Evolutionary conservation across 768 basidiomycete genomes (phyloP), one percentile per base, ranked within the genome.

Genomic region (Pholiota microspora): DNA sequence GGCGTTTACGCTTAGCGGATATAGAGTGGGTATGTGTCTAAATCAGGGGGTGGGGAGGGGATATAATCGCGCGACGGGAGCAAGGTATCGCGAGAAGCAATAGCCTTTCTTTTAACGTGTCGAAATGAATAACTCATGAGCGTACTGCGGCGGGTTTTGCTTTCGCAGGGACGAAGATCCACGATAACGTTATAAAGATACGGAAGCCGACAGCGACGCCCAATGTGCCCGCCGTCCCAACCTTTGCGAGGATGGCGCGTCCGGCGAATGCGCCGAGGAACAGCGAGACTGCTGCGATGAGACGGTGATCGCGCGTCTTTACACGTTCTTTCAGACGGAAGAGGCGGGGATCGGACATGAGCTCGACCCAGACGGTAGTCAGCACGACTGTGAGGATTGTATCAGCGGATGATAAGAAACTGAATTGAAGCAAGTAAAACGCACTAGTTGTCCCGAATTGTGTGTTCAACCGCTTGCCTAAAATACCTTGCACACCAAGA

Each of bases 321-420:
- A 88, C 77, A 48, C 70, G 71, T 47, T 78, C 72, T 35, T 77
- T 76, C 44, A 81, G 53, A 23, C 76, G 63, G 76, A 94, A 88
- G 18, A 95, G 80, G 45, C 81, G 70, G 0, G 92, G 92, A 67
- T 92, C 90, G 47, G 85, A 85, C 78, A 89, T 79, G 45, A 94
- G 81, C 62, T 94, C 92, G 60, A 92, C 90, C 91, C 91, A 94
- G 53, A 92, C 81, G 15, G 89, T 90, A 13, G 92, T 94, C 8
- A 94, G 76, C 40, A 93, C 89, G 59, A 92, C 89, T 84, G 35
- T 27, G 15, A 35, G 9, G 7, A 34, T 18, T 40, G n/a, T n/a
- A 40, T 38, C 28, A 51, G 35, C 18, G 7, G 40, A 35, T 3
- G 50, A 9, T 27, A 10, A 52, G 25, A 15, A 13, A 16, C 36